A percentile compares a stretch with the other conserved stretches of the same genome.
Conservation (phyloP, 2,329 filamentous ascomycete genomes). For the Canariomyces notabilis region DNA sequence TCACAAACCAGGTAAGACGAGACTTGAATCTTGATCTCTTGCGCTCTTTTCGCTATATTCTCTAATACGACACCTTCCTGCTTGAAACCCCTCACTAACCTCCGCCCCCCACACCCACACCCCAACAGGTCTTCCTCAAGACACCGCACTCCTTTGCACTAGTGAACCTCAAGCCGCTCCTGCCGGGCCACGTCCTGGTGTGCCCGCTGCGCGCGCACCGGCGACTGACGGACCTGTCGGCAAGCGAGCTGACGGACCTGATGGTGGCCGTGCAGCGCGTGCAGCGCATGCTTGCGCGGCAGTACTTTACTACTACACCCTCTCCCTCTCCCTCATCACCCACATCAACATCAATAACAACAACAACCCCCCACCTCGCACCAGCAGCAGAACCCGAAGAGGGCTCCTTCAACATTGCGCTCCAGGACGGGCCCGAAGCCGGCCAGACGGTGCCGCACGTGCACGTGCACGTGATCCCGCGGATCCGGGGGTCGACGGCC, state of each 20-base stretch:
- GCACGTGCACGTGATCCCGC: conserved; percentile 86
- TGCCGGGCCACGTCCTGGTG: conserved; percentile 89
- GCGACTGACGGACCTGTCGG: conserved; percentile 69
- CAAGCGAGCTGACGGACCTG: conserved; percentile 70
- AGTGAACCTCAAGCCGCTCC: conserved; percentile 91
- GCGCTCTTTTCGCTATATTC: no score
- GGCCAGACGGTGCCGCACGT: conserved; percentile 93
- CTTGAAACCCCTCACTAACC: no score
- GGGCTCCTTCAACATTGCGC: conserved; percentile 76
- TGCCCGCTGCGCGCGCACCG: conserved; percentile 66
- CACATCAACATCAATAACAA: conserved; percentile 33
- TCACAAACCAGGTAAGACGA: conserved; percentile 61
- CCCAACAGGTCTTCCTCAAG: conserved; percentile 72
- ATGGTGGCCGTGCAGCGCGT: conserved; percentile 83
- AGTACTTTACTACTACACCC: conserved; percentile 41
- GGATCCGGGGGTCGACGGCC: conserved; percentile 52
- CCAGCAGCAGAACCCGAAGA: conserved; percentile 37
- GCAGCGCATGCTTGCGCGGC: conserved; percentile 64
- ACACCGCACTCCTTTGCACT: conserved; percentile 79
- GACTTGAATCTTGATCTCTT: no score
- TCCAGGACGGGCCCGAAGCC: conserved; percentile 88
- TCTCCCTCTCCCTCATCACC: conserved; percentile 10
- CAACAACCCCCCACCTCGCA: conserved; percentile 40
- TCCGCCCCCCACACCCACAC: no score
- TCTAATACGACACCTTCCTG: no score